Percentiles rank a stretch among this genome's conserved stretches.
phyloP scores from a whole-genome alignment of 169 alveolate species.

The Ichthyophthirius multifiliis region DNA sequence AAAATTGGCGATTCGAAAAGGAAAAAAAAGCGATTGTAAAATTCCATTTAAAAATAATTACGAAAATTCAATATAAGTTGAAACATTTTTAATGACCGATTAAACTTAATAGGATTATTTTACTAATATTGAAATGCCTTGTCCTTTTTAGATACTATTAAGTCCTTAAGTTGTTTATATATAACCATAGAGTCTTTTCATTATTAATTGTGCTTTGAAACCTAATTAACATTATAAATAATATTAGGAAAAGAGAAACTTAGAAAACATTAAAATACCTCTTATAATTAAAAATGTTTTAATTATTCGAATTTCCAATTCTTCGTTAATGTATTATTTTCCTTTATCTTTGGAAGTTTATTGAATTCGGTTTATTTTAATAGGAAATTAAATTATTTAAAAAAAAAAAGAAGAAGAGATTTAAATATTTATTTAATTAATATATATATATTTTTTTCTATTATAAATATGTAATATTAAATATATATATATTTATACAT shows the following conservation, averaged over 20 bases:
- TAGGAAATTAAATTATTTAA: too few species aligned
- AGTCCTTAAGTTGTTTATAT: neutral
- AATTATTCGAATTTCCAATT: neutral
- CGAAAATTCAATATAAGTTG: neutral
- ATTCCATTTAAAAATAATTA: slow-evolving; percentile 12
- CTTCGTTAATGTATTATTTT: neutral
- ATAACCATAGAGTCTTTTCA: neutral
- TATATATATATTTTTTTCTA: too few species aligned
- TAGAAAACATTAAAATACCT: neutral
- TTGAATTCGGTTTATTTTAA: too few species aligned
- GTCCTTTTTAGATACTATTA: neutral
- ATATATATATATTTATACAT: too few species aligned
- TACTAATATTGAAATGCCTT: neutral
- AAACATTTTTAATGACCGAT: neutral
- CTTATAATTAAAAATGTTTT: neutral
- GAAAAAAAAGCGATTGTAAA: slow-evolving; percentile 13
- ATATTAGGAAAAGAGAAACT: neutral
- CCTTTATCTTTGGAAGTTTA: slow-evolving; percentile 1
- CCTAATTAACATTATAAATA: neutral
- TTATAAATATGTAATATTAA: too few species aligned
- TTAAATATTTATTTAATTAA: too few species aligned
- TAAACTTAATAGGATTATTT: neutral
- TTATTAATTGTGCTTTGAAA: neutral
- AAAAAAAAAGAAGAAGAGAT: too few species aligned
- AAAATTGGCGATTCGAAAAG: slow-evolving; percentile 2